Percentiles rank a stretch among this genome's conserved stretches.
Evolutionary conservation across 2,329 filamentous ascomycete genomes (phyloP).

Genomic region (Claviceps maximensis): DNA sequence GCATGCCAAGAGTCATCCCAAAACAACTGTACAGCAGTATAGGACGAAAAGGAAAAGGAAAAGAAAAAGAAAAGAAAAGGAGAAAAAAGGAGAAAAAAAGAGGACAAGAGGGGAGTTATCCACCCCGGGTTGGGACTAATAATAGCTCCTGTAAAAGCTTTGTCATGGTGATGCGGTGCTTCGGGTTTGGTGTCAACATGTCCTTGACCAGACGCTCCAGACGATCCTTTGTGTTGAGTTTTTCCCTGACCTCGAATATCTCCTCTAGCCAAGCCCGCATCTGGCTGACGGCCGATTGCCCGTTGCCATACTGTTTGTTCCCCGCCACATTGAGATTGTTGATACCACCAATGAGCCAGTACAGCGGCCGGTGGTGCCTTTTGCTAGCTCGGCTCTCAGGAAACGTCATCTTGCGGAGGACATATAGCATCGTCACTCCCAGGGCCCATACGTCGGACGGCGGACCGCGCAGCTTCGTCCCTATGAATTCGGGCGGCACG

Average conservation of each 20-base stretch:
- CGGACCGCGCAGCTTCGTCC: conserved; percentile 36
- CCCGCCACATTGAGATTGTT: conserved; percentile 25
- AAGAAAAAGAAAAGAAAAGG: not conserved
- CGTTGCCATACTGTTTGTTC: conserved; percentile 23
- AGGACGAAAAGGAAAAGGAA: not conserved
- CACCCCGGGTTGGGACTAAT: conserved; percentile 11
- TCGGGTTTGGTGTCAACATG: conserved; percentile 39
- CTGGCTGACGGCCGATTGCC: conserved; percentile 30
- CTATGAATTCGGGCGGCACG: conserved; percentile 48
- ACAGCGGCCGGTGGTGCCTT: conserved; percentile 35
- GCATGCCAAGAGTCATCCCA: not conserved
- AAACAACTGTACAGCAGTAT: not conserved
- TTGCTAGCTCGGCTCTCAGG: conserved; percentile 37
- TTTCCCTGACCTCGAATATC: conserved; percentile 33
- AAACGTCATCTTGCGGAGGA: conserved; percentile 40
- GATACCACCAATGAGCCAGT: conserved; percentile 46
- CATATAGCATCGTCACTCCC: conserved; percentile 47
- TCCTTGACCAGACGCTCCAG: conserved; percentile 39
- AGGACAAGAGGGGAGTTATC: not conserved
- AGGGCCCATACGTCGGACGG: conserved; percentile 47
- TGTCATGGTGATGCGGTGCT: conserved; percentile 41
- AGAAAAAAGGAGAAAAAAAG: too few relatives aligned
- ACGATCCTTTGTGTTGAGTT: conserved; percentile 31
- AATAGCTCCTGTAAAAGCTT: conserved; percentile 33
- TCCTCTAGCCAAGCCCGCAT: conserved; percentile 46